These are phyloP conservation scores for Mangifera indica DNA, from an alignment of 345 rosid species.

Conservation along the genomic window DNA sequence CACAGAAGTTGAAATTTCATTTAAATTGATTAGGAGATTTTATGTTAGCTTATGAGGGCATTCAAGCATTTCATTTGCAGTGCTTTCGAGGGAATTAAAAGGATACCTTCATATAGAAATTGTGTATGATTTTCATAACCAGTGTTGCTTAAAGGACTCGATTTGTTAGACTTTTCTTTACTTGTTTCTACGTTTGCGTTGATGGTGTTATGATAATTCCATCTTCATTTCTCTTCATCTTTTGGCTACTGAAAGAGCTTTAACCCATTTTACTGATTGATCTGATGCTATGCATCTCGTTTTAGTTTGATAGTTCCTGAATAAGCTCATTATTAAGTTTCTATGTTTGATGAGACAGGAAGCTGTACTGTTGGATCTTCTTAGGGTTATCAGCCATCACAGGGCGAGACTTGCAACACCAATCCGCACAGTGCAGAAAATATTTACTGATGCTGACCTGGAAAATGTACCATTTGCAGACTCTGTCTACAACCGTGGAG, in stretches of 20 bases:
- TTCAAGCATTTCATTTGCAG: background rate
- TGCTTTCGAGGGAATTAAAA: background rate
- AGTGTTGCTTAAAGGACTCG: background rate
- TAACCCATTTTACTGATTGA: background rate
- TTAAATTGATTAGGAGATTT: background rate
- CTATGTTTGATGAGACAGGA: constrained; percentile 44
- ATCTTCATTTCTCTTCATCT: background rate
- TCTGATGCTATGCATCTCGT: background rate
- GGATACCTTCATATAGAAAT: background rate
- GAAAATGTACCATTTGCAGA: constrained; percentile 60
- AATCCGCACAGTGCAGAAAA: constrained; percentile 73
- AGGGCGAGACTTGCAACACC: constrained; percentile 78
- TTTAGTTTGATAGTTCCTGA: background rate
- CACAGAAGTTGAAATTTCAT: background rate
- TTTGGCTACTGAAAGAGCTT: background rate
- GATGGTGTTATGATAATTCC: background rate
- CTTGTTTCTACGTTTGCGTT: background rate
- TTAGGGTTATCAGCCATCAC: constrained; percentile 82
- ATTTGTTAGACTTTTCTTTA: background rate
- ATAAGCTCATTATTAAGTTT: constrained; percentile 1
- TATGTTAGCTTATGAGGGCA: background rate
- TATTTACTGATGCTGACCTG: constrained; percentile 51
- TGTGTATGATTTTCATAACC: background rate
- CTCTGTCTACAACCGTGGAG: constrained; percentile 43
- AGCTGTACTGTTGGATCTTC: constrained; percentile 76